Evolutionary conservation across 768 basidiomycete species (phyloP).

Genomic region (Roridomyces roridus): DNA sequence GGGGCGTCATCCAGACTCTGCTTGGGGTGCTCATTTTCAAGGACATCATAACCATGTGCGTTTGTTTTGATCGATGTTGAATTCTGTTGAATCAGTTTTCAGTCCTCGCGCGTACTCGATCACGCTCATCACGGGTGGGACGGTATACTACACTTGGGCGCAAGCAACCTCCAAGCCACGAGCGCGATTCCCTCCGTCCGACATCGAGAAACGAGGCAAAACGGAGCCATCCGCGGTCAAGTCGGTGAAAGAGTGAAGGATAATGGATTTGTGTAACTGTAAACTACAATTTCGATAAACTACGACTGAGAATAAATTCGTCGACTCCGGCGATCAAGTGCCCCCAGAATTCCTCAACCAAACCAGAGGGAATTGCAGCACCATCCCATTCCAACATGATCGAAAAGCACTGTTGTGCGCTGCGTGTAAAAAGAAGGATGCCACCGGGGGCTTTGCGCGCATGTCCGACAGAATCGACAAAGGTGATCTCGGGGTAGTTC

Average conservation of each 20-base stretch:
- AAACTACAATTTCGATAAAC: neutral
- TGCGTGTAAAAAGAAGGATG: slow-evolving; percentile 20
- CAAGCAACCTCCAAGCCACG: slow-evolving; percentile 1
- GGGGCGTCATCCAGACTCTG: slow-evolving; percentile 77
- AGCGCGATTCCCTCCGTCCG: neutral
- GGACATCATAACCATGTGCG: slow-evolving; percentile 67
- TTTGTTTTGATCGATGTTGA: slow-evolving; percentile 25
- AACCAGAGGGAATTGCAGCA: slow-evolving; percentile 8
- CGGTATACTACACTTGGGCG: slow-evolving; percentile 69
- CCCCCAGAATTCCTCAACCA: slow-evolving; percentile 21
- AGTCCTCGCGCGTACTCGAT: slow-evolving; percentile 72
- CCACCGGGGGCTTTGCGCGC: slow-evolving; percentile 21
- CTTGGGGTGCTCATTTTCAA: slow-evolving; percentile 69
- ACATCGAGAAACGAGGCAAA: neutral
- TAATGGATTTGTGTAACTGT: too few relatives aligned
- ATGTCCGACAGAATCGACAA: slow-evolving; percentile 20
- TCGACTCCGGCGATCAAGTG: neutral
- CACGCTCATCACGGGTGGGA: slow-evolving; percentile 65
- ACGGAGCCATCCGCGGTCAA: too few relatives aligned
- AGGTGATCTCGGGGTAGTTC: slow-evolving; percentile 17
- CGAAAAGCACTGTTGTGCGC: slow-evolving; percentile 10
- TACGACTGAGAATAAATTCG: slow-evolving; percentile 1
- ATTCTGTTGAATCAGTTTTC: slow-evolving; percentile 1
- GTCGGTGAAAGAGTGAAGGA: too few relatives aligned
- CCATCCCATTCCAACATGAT: slow-evolving; percentile 20